Conservation (phyloP, 148 eudicot species). For the Cornus florida region DNA sequence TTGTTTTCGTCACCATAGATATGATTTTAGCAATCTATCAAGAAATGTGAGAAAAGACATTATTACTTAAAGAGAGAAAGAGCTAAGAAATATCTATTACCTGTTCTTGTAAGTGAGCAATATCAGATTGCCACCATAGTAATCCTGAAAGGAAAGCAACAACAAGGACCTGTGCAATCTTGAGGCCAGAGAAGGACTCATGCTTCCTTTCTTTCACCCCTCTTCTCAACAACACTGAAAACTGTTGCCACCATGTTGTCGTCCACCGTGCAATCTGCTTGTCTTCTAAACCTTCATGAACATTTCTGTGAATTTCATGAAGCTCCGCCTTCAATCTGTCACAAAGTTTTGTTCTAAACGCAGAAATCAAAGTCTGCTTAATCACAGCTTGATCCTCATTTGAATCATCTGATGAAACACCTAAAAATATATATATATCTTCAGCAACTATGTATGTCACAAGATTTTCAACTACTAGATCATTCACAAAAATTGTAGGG, state of each 20-base stretch:
- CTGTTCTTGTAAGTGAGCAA: slow-evolving; percentile 50
- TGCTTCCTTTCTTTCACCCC: slow-evolving; percentile 72
- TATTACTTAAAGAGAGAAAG: no score
- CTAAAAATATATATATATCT: slow-evolving; percentile 20
- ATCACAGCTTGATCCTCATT: slow-evolving; percentile 31
- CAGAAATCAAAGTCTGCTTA: slow-evolving; percentile 44
- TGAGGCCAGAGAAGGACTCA: slow-evolving; percentile 47
- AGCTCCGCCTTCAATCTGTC: slow-evolving; percentile 41
- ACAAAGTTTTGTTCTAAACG: slow-evolving; percentile 43
- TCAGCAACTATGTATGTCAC: no score
- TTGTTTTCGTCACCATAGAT: no score
- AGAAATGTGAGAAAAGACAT: no score
- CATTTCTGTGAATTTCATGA: slow-evolving; percentile 9
- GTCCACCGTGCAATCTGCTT: slow-evolving; percentile 38
- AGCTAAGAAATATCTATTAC: slow-evolving; percentile 10
- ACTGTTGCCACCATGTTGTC: slow-evolving; percentile 79
- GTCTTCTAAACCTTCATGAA: slow-evolving; percentile 4
- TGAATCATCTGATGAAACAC: slow-evolving; percentile 49
- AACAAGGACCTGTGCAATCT: slow-evolving; percentile 44
- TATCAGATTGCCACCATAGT: slow-evolving; percentile 68
- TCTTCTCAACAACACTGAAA: slow-evolving; percentile 49
- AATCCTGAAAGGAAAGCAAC: slow-evolving; percentile 57
- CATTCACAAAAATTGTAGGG: no score
- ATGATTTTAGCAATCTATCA: no score
- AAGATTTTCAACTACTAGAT: no score